phyloP scores from a whole-genome alignment of 495 filamentous ascomycete species.

The Trichoderma virens region DNA sequence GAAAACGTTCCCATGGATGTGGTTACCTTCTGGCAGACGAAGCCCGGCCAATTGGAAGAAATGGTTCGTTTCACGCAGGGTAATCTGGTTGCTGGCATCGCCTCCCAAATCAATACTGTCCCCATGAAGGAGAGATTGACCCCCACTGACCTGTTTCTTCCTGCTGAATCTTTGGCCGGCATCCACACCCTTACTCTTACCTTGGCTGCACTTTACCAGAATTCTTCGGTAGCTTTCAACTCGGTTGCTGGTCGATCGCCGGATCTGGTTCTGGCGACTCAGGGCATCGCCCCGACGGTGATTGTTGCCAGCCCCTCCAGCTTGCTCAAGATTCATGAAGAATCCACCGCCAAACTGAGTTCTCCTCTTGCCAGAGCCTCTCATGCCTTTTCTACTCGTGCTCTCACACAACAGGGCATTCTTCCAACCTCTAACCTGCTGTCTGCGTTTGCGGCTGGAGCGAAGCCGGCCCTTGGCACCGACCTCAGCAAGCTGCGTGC shows the following conservation, averaged over 20 bases:
- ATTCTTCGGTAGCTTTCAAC: slow-evolving; percentile 80
- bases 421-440: slow-evolving; percentile 63
- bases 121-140: slow-evolving; percentile 65
- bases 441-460: slow-evolving; percentile 50
- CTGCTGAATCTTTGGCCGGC: slow-evolving; percentile 71
- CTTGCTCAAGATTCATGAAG: slow-evolving; percentile 54
- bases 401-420: slow-evolving; percentile 58
- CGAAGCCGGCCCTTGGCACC: slow-evolving; percentile 53
- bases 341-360: slow-evolving; percentile 40
- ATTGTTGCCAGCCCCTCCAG: slow-evolving; percentile 72
- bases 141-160: slow-evolving; percentile 75
- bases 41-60: slow-evolving; percentile 45
- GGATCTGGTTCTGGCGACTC: slow-evolving; percentile 63
- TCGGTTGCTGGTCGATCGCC: slow-evolving; percentile 66
- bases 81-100: slow-evolving; percentile 75
- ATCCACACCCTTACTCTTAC: slow-evolving; percentile 74
- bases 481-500: slow-evolving; percentile 69
- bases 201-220: slow-evolving; percentile 73
- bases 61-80: slow-evolving; percentile 68
- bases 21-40: slow-evolving; percentile 54
- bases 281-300: slow-evolving; percentile 71
- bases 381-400: slow-evolving; percentile 63
- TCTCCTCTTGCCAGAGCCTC: slow-evolving; percentile 42
- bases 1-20: slow-evolving; percentile 46
- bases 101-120: slow-evolving; percentile 65